Evolutionary conservation across 148 eudicot species (phyloP).

Genomic region (Cornus suecica): DNA sequence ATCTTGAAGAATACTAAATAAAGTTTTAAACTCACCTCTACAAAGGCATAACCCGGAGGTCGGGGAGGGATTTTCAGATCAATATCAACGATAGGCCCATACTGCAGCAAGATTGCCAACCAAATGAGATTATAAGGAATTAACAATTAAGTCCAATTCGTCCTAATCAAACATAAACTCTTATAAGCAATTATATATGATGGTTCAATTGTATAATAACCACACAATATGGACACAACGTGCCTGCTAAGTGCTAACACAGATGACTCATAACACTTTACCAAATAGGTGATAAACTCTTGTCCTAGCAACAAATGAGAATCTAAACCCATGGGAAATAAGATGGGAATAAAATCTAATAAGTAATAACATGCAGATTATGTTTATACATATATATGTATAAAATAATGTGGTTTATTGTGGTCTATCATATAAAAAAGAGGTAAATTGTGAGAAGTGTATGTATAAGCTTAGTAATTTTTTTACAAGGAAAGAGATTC

Average conservation of each 20-base stretch:
- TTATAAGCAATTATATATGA: background rate
- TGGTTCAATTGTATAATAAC: background rate
- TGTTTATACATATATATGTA: too few species aligned
- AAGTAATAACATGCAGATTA: too few species aligned
- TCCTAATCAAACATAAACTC: background rate
- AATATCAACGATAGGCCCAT: slow-evolving; percentile 76
- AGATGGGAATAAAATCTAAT: too few species aligned
- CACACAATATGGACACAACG: too few species aligned
- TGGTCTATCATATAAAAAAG: too few species aligned
- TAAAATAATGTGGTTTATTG: too few species aligned
- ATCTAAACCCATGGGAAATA: too few species aligned
- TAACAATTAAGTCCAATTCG: background rate
- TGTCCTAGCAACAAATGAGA: background rate
- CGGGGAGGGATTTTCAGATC: slow-evolving; percentile 85
- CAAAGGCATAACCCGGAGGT: slow-evolving; percentile 93
- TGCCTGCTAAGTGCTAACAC: too few species aligned
- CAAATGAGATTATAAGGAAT: background rate
- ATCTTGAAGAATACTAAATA: background rate
- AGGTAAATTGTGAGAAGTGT: background rate
- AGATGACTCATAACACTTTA: background rate
- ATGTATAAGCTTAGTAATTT: too few species aligned
- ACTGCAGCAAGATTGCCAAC: slow-evolving; percentile 47
- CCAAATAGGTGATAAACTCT: background rate
- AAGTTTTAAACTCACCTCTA: slow-evolving; percentile 57
- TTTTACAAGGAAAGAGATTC: too few species aligned